Evolutionary conservation across 495 filamentous ascomycete species (phyloP).

Genomic region (Echria macrotheca): DNA sequence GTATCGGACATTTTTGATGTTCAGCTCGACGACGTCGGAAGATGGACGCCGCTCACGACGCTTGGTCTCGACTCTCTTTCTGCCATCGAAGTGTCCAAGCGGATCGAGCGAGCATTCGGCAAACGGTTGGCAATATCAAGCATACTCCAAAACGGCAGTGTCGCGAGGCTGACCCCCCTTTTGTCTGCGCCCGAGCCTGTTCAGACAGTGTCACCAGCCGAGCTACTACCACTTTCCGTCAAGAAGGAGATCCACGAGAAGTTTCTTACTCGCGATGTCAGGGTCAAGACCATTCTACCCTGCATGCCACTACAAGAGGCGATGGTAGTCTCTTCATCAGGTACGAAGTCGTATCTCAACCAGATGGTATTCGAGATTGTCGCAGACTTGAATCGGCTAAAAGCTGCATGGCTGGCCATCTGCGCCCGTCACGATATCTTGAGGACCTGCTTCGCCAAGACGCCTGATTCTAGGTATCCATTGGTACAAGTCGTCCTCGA

Average conservation of each 20-base stretch:
- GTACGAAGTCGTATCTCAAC: slow-evolving; percentile 37
- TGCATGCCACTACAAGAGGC: slow-evolving; percentile 79
- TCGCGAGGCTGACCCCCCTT: slow-evolving; percentile 48
- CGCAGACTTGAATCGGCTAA: slow-evolving; percentile 19
- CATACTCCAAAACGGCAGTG: slow-evolving; percentile 56
- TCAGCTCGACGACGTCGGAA: slow-evolving; percentile 50
- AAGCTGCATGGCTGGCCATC: slow-evolving; percentile 46
- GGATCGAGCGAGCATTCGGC: slow-evolving; percentile 38
- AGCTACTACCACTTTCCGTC: no score
- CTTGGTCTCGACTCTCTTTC: slow-evolving; percentile 79
- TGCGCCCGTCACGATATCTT: slow-evolving; percentile 56
- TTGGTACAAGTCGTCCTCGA: slow-evolving; percentile 55
- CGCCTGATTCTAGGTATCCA: slow-evolving; percentile 42
- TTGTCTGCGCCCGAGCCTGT: no score
- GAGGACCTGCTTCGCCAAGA: slow-evolving; percentile 57
- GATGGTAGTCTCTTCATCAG: slow-evolving; percentile 58
- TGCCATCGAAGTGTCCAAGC: slow-evolving; percentile 60
- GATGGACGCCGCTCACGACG: slow-evolving; percentile 40
- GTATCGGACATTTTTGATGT: slow-evolving; percentile 39
- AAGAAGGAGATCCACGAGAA: no score
- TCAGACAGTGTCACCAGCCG: no score
- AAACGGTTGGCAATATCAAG: slow-evolving; percentile 51
- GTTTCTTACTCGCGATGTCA: no score
- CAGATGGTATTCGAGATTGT: slow-evolving; percentile 36
- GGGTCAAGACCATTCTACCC: slow-evolving; percentile 65